Evolutionary conservation across 768 basidiomycete genomes (phyloP).

Genomic region (Neoboletus brunneissimus): DNA sequence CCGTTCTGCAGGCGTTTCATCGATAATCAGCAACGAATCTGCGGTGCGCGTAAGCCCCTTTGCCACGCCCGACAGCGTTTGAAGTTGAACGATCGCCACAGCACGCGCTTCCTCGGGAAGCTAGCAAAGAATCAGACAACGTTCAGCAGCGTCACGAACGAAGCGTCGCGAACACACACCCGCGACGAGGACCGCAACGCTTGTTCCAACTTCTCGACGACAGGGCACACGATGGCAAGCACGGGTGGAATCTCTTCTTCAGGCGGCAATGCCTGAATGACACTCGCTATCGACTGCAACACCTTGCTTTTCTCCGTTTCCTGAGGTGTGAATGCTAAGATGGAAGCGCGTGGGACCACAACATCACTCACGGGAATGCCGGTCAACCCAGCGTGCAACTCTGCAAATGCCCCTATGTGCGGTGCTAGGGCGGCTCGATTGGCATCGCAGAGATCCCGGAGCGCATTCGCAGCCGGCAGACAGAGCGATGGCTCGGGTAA

Average conservation of each 20-base stretch:
- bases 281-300: constrained; percentile 87
- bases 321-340: constrained; percentile 32
- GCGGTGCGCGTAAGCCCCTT: constrained; percentile 79
- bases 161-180: constrained; percentile 37
- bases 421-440: constrained; percentile 81
- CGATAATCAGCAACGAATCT: constrained; percentile 63
- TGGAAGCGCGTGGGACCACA: neutral
- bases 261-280: constrained; percentile 86
- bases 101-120: constrained; percentile 69
- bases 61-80: constrained; percentile 80
- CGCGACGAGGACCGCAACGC: constrained; percentile 53
- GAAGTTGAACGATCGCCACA: constrained; percentile 67
- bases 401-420: constrained; percentile 82
- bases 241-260: constrained; percentile 75
- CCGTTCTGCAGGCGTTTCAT: constrained; percentile 51
- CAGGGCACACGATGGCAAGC: constrained; percentile 73
- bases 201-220: constrained; percentile 65
- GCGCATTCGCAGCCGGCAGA: constrained; percentile 72
- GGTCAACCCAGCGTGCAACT: constrained; percentile 73
- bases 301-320: constrained; percentile 89
- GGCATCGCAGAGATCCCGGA: constrained; percentile 86
- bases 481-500: constrained; percentile 63
- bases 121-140: constrained; percentile 33
- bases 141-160: neutral
- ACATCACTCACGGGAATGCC: constrained; percentile 61